A percentile compares a stretch with the other conserved stretches of the same genome.
Conservation (phyloP, 179 eudicot species). For the Carnegiea gigantea region DNA sequence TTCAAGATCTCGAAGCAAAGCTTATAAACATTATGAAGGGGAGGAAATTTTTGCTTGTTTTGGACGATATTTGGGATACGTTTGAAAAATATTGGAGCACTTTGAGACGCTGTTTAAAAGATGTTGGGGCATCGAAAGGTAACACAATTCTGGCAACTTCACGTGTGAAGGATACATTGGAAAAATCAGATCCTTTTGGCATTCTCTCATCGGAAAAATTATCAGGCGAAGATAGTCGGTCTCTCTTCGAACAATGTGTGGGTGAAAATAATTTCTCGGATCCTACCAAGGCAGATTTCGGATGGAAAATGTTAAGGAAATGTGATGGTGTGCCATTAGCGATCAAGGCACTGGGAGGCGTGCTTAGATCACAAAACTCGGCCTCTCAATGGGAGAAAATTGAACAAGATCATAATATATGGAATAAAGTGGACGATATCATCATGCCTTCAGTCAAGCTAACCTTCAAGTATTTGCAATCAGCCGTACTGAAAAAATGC, state of each 20-base stretch:
- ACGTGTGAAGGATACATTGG: slow-evolving; percentile 10
- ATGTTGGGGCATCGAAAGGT: slow-evolving; percentile 22
- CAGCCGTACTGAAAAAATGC: slow-evolving; percentile 20
- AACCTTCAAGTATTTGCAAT: slow-evolving; percentile 32
- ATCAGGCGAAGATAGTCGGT: neutral
- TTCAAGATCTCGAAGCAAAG: neutral
- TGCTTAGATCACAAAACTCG: neutral
- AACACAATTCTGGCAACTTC: slow-evolving; percentile 22
- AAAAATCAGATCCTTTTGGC: neutral
- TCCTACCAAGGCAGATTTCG: slow-evolving; percentile 2
- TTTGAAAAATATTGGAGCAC: neutral
- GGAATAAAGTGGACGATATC: slow-evolving; percentile 13
- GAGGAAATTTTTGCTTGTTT: slow-evolving; percentile 27
- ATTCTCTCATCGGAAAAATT: neutral
- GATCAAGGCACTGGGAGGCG: slow-evolving; percentile 17
- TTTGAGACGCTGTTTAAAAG: slow-evolving; percentile 8
- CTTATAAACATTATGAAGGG: neutral
- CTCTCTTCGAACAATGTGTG: slow-evolving; percentile 7
- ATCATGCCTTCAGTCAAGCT: slow-evolving; percentile 25
- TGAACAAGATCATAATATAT: slow-evolving; percentile 23
- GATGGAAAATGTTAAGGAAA: slow-evolving; percentile 13
- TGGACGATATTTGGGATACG: slow-evolving; percentile 29
- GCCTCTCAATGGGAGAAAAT: neutral
- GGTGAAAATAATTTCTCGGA: neutral
- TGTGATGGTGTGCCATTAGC: slow-evolving; percentile 33